Evolutionary conservation across 805 yeast species (phyloP).

Genomic region (Barnettozyma pratensis): DNA sequence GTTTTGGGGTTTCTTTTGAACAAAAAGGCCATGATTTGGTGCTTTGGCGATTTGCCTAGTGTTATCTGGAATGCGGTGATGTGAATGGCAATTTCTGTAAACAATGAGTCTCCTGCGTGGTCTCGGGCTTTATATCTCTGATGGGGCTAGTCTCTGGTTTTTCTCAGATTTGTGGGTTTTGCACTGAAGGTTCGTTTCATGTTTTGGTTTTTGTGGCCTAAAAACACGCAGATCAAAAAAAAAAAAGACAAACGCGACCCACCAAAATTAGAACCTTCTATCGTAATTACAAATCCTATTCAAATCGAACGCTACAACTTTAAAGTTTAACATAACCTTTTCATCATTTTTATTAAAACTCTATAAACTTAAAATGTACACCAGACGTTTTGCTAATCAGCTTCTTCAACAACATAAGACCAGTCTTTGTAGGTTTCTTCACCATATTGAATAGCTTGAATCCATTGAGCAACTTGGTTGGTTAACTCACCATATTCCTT

Average conservation of each 20-base stretch:
- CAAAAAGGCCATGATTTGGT: slow-evolving; percentile 66
- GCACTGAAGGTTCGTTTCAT: neutral
- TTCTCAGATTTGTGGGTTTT: neutral
- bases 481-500: slow-evolving; percentile 78
- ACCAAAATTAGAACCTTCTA: no score
- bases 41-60: neutral
- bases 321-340: neutral
- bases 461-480: slow-evolving; percentile 76
- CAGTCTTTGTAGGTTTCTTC: slow-evolving; percentile 57
- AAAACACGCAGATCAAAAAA: no score
- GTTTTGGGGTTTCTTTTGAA: slow-evolving; percentile 90
- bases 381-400: neutral
- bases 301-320: neutral
- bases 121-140: no score
- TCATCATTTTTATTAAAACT: no score
- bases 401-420: slow-evolving; percentile 31
- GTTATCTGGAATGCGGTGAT: neutral
- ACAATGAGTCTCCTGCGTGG: neutral
- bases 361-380: no score
- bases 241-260: neutral
- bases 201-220: slow-evolving; percentile 7
- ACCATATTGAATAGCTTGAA: slow-evolving; percentile 88
- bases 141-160: neutral
- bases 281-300: no score
- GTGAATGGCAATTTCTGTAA: neutral